Evolutionary conservation across 2,329 filamentous ascomycete species (phyloP).

Genomic region (Paecilomyces dactylethromorphus): DNA sequence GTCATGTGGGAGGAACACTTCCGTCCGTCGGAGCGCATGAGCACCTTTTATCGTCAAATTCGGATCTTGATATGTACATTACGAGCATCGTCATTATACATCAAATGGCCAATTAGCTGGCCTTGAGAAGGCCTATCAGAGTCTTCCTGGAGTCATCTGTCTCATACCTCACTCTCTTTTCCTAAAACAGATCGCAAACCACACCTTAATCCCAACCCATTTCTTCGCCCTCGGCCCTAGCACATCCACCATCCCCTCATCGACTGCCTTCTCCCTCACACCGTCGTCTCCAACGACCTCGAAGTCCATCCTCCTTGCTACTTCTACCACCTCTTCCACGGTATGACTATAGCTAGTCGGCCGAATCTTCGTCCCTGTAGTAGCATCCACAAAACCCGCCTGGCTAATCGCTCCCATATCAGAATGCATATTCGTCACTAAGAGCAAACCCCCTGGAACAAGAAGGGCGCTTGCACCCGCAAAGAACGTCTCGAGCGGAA

Average conservation of each 20-base stretch:
- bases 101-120: background rate
- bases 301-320: constrained; percentile 42
- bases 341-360: constrained; percentile 54
- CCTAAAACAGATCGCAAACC: constrained; percentile 47
- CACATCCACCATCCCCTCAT: constrained; percentile 50
- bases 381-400: constrained; percentile 54
- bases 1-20: background rate
- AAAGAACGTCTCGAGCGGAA: constrained; percentile 55
- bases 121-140: background rate
- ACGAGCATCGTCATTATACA: background rate
- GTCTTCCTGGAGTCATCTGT: background rate
- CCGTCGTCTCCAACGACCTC: constrained; percentile 29
- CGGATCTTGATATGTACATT: constrained; percentile 4
- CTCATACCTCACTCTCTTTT: constrained; percentile 10
- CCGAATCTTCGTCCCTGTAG: constrained; percentile 51
- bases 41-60: background rate
- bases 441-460: constrained; percentile 41
- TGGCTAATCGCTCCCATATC: constrained; percentile 56
- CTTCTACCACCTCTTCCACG: constrained; percentile 45
- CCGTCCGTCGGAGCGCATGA: background rate
- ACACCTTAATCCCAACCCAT: constrained; percentile 53
- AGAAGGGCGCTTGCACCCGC: constrained; percentile 39
- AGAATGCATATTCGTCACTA: constrained; percentile 64
- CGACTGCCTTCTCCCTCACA: constrained; percentile 39
- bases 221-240: constrained; percentile 57